Base-by-base conservation (phyloP, 1,284 basidiomycete genomes). In the Sphaerobolus stellatus region DNA sequence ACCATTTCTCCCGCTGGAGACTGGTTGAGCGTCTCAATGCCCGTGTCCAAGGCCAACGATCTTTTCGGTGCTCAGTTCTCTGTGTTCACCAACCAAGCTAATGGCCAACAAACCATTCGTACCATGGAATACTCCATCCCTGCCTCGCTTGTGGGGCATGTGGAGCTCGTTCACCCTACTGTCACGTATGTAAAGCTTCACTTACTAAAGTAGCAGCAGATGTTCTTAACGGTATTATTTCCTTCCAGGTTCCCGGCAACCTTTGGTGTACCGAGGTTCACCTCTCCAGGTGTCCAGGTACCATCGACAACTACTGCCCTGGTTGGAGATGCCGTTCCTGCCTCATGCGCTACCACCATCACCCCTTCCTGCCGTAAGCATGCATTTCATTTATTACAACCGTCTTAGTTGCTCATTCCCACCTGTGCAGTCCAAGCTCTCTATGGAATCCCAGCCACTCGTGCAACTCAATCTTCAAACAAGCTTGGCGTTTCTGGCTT, bases 31-130 rank as follows among this genome's bases (percentile, higher is more conserved):
- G 54, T 70, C 29, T 41, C 59, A 13, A 57, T 68, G 5, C 60
- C 68, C 5, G 64, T 67, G 16, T 57, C 58, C 24, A 28, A 64
- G 49, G 70, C 70, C 8, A 58, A 66, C 27, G 54, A 59, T 40
- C 58, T 71, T 14, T 58, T 62, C 27, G 40, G 41, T 27, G 52
- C 61, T 13, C 54, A 61, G 4, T 62, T 58, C 48, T 41, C 44
- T 20, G 44, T 57, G 11, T 62, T 59, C 54, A 47, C 45, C 16
- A 47, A 62, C 47, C 9, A 20, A 7, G 22, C 33, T 1, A 53
- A 59, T 22, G 61, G 60, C 13, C 45, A 58, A 33, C 48, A 58
- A 25, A 22, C 59, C 28, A 50, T 62, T 31, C 59, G 61, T 29
- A 59, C 61, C 5, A 47, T 62, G 4, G 30, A 52, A n/a, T 62